Percentiles rank a stretch among this genome's conserved stretches.
These are phyloP conservation scores for Corchorus capsularis DNA, from an alignment of 345 rosid species.

Conservation along the genomic window DNA sequence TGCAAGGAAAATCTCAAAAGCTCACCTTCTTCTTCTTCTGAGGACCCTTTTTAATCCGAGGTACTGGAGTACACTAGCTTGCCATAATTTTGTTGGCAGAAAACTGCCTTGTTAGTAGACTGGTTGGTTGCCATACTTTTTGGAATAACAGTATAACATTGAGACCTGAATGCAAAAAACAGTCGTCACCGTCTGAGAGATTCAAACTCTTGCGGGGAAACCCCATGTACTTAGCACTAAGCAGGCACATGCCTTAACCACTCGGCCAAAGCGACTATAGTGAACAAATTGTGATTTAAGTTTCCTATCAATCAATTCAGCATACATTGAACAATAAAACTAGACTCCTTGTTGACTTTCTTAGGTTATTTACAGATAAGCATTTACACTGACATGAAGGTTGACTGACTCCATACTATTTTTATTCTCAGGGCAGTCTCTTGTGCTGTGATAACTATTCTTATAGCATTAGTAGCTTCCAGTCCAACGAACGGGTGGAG, in stretches of 20 bases:
- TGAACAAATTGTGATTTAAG: neutral
- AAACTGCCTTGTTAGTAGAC: no score
- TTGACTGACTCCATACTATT: conserved; percentile 12
- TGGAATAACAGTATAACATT: no score
- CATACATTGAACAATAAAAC: neutral
- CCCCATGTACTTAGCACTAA: conserved; percentile 30
- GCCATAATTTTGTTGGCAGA: no score
- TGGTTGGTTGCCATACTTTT: no score
- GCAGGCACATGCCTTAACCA: conserved; percentile 90
- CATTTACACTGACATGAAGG: neutral
- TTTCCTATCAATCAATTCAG: neutral
- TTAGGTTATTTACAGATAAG: conserved; percentile 3
- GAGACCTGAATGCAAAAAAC: no score
- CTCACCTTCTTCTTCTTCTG: neutral
- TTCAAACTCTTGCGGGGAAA: no score
- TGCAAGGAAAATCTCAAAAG: neutral
- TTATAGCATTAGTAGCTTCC: conserved; percentile 94
- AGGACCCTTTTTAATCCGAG: no score
- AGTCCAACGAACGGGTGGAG: conserved; percentile 99
- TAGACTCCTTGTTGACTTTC: neutral
- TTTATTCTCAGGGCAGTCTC: conserved; percentile 72
- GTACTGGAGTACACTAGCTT: no score
- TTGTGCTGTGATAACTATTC: conserved; percentile 70
- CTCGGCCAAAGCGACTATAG: conserved; percentile 72
- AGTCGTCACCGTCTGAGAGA: no score